phyloP scores from a whole-genome alignment of 73 alveolate genomes.

The Paramecium sexaurelia region DNA sequence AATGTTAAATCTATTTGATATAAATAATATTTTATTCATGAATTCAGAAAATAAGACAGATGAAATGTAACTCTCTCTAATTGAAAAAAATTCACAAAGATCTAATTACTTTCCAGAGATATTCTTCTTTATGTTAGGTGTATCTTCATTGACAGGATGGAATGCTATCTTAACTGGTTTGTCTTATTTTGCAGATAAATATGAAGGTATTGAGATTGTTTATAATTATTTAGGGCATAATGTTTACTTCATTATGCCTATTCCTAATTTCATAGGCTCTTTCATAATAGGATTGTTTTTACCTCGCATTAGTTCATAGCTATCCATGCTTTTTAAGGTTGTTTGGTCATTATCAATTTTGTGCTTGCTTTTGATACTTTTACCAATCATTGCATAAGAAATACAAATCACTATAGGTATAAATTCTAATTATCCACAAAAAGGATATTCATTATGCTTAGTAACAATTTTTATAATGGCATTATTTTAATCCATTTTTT shows the following conservation, averaged over 20 bases:
- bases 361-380: background rate
- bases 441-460: background rate
- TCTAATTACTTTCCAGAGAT: no score
- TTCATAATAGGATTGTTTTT: background rate
- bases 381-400: background rate
- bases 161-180: conserved; percentile 59
- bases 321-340: background rate
- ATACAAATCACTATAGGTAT: background rate
- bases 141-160: conserved; percentile 64
- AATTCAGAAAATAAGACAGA: no score
- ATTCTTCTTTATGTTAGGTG: conserved; percentile 49
- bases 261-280: background rate
- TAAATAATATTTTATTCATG: no score
- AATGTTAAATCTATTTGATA: no score
- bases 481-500: background rate
- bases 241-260: background rate
- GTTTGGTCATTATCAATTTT: background rate
- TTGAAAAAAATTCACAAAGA: no score
- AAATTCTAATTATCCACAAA: background rate
- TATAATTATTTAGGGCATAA: background rate
- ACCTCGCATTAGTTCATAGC: background rate
- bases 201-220: background rate
- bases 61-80: no score
- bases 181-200: background rate
- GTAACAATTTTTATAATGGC: background rate